Evolutionary conservation across 257 asterid genomes (phyloP).

Genomic region (Solanum clarkiae): DNA sequence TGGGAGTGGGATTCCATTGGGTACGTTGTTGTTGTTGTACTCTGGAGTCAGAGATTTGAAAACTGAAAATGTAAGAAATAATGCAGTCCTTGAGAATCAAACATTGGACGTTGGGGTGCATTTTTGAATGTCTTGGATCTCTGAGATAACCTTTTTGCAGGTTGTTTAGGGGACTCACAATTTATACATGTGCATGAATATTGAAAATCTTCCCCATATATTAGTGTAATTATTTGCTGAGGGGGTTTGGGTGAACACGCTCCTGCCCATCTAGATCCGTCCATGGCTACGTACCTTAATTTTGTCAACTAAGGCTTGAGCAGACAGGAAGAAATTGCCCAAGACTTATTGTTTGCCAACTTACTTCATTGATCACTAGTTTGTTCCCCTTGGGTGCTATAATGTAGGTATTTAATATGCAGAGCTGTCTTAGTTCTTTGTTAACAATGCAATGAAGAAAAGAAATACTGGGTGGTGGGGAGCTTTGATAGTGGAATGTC

Average conservation of each 20-base stretch:
- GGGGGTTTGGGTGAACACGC: not conserved
- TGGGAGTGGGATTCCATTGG: too few species aligned
- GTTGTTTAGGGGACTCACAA: not conserved
- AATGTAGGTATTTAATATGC: not conserved
- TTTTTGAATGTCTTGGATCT: not conserved
- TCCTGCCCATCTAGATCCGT: not conserved
- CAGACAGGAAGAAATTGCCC: not conserved
- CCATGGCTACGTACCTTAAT: not conserved
- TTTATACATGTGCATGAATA: not conserved
- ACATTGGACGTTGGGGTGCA: not conserved
- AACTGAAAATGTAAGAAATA: not conserved
- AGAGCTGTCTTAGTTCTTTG: not conserved
- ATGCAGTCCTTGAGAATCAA: not conserved
- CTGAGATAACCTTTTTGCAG: not conserved
- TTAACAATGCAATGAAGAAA: not conserved
- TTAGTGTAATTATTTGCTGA: not conserved
- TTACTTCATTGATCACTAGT: not conserved
- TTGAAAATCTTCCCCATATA: not conserved
- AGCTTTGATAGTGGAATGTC: not conserved
- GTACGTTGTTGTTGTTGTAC: too few species aligned
- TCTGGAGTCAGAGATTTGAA: not conserved
- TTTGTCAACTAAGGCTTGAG: not conserved
- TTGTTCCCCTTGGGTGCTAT: not conserved
- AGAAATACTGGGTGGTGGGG: not conserved
- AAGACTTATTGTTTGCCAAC: not conserved